A percentile compares a stretch with the other conserved stretches of the same genome.
phyloP scores from a whole-genome alignment of 352 stramenopile genomes.

The Phytophthora sojae region DNA sequence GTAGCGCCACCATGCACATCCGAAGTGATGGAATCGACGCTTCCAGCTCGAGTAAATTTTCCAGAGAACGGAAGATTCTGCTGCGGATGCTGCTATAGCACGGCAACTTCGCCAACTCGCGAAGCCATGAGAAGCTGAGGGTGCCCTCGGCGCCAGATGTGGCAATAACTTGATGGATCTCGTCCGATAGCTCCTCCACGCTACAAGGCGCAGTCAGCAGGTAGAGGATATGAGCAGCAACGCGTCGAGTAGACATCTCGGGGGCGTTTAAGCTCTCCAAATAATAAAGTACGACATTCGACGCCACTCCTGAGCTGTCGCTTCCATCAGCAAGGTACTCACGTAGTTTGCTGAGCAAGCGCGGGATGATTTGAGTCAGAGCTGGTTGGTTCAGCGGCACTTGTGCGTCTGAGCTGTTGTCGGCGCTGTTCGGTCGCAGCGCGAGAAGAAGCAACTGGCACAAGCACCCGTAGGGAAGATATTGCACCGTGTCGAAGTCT shows the following conservation, averaged over 20 bases:
- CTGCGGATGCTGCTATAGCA: conserved; percentile 69
- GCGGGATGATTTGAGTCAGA: conserved; percentile 58
- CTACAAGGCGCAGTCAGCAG: conserved; percentile 51
- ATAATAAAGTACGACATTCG: conserved; percentile 74
- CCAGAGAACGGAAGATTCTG: conserved; percentile 68
- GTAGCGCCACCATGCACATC: conserved; percentile 71
- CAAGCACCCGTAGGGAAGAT: conserved; percentile 78
- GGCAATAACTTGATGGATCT: conserved; percentile 26
- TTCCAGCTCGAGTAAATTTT: conserved; percentile 77
- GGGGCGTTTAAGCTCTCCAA: conserved; percentile 72
- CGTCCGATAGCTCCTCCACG: conserved; percentile 40
- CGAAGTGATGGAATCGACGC: conserved; percentile 73
- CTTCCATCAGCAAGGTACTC: conserved; percentile 54
- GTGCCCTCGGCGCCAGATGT: conserved; percentile 26
- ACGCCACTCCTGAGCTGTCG: conserved; percentile 43
- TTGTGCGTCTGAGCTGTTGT: conserved; percentile 25
- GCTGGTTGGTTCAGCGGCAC: conserved; percentile 40
- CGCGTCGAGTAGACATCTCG: conserved; percentile 54
- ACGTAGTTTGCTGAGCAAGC: conserved; percentile 62
- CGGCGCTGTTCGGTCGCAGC: conserved; percentile 29
- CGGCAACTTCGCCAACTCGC: conserved; percentile 65
- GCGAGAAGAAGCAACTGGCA: conserved; percentile 83
- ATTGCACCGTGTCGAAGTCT: conserved; percentile 83
- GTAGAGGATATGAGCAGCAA: conserved; percentile 73
- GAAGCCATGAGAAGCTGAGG: conserved; percentile 80